Conservation (phyloP, 305 asterid species). For the Fraxinus floribunda region DNA sequence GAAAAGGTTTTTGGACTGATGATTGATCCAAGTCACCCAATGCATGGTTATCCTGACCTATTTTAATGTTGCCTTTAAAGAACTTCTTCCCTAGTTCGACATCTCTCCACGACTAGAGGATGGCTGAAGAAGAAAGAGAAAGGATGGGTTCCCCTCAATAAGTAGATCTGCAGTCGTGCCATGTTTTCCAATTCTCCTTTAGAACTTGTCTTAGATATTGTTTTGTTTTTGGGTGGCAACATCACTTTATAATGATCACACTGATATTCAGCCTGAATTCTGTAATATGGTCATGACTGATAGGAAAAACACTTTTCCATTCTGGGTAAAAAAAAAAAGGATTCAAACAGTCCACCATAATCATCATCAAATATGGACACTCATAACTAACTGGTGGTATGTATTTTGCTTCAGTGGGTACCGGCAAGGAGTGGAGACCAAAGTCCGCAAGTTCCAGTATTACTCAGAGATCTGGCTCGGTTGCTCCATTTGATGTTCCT, state of each 20-base stretch:
- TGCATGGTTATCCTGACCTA: neutral
- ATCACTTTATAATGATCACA: slow-evolving; percentile 6
- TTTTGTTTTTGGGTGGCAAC: slow-evolving; percentile 4
- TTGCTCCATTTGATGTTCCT: slow-evolving; percentile 50
- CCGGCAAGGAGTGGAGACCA: slow-evolving; percentile 89
- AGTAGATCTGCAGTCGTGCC: neutral
- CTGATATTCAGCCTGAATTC: slow-evolving; percentile 16
- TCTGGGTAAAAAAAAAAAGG: neutral
- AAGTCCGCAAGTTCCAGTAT: slow-evolving; percentile 55
- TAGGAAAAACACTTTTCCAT: slow-evolving; percentile 13
- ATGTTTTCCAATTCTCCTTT: neutral
- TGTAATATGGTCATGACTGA: neutral
- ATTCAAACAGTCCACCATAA: neutral
- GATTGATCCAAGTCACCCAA: neutral
- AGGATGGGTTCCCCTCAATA: neutral
- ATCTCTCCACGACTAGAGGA: neutral
- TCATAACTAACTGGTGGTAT: neutral
- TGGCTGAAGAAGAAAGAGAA: neutral
- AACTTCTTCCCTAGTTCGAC: neutral
- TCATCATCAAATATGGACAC: neutral
- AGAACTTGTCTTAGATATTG: slow-evolving; percentile 1
- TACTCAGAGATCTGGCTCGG: slow-evolving; percentile 39
- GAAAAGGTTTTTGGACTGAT: neutral
- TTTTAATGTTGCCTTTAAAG: neutral
- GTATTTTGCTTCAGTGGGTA: slow-evolving; percentile 48